Conservation (phyloP, 2,329 filamentous ascomycete species). For the Metarhizium album region DNA sequence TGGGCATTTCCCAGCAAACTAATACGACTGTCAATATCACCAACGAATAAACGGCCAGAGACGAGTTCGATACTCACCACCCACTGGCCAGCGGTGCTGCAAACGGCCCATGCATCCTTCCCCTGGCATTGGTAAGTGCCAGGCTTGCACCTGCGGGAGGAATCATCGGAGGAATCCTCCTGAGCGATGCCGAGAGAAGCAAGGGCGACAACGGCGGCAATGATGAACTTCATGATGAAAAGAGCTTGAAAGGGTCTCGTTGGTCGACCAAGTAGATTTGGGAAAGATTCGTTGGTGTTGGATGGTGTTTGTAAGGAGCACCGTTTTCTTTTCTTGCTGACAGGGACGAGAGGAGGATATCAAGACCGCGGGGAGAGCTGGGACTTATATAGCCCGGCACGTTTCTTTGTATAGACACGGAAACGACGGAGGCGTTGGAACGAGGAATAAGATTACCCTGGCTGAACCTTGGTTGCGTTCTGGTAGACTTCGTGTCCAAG, state of each 20-base stretch:
- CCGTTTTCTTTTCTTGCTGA: too few species aligned
- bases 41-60: neutral
- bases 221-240: constrained; percentile 22
- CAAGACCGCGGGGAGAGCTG: too few species aligned
- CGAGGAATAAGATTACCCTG: too few species aligned
- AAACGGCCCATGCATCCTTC: constrained; percentile 22
- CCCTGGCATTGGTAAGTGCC: constrained; percentile 24
- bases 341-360: neutral
- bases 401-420: too few species aligned
- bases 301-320: neutral
- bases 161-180: too few species aligned
- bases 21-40: neutral
- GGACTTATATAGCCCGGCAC: too few species aligned
- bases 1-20: constrained; percentile 25
- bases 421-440: too few species aligned
- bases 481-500: neutral
- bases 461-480: too few species aligned
- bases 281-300: neutral
- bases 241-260: neutral
- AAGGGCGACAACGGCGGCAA: constrained; percentile 14
- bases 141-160: constrained; percentile 17
- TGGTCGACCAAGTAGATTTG: neutral
- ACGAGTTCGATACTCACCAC: constrained; percentile 18
- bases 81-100: constrained; percentile 19
- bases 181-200: constrained; percentile 9